A percentile compares a stretch with the other conserved stretches of the same genome.
Evolutionary conservation across 2,329 filamentous ascomycete species (phyloP).

Genomic region (Fusarium sarcochroum): DNA sequence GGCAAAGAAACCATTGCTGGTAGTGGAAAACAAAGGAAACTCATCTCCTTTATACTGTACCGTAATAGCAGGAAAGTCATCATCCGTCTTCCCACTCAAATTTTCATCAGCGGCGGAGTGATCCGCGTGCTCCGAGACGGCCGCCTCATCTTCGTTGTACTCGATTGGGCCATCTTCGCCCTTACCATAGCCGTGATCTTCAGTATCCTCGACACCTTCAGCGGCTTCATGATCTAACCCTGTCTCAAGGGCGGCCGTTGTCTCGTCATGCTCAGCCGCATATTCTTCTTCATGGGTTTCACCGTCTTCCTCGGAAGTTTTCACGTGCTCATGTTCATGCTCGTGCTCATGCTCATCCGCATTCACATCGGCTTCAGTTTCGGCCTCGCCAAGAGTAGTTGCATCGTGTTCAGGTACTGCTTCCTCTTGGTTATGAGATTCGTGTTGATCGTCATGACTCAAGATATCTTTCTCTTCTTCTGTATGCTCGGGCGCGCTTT

Average conservation of each 20-base stretch:
- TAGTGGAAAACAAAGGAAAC: slow-evolving; percentile 58
- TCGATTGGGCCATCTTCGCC: slow-evolving; percentile 19
- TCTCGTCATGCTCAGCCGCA: slow-evolving; percentile 12
- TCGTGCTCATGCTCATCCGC: slow-evolving; percentile 16
- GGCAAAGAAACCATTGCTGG: slow-evolving; percentile 61
- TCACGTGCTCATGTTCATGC: slow-evolving; percentile 11
- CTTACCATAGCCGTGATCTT: slow-evolving; percentile 15
- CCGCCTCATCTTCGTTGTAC: slow-evolving; percentile 27
- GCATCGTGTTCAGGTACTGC: slow-evolving; percentile 6
- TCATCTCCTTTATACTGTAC: slow-evolving; percentile 61
- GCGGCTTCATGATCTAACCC: slow-evolving; percentile 4
- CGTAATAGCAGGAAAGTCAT: slow-evolving; percentile 55
- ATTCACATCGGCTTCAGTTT: slow-evolving; percentile 7
- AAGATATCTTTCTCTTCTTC: slow-evolving; percentile 37
- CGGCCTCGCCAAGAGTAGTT: slow-evolving; percentile 4
- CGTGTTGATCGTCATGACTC: slow-evolving; percentile 33
- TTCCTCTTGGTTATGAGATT: slow-evolving; percentile 19
- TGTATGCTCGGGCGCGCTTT: slow-evolving; percentile 9
- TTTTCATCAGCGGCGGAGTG: slow-evolving; percentile 20
- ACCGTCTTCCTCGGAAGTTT: slow-evolving; percentile 34
- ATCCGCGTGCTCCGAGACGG: slow-evolving; percentile 10
- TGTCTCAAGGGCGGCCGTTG: slow-evolving; percentile 1
- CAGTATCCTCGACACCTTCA: slow-evolving; percentile 9
- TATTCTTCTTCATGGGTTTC: slow-evolving; percentile 11
- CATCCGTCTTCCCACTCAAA: slow-evolving; percentile 25